These are phyloP conservation scores for Pseudofabraea citricarpa DNA, from an alignment of 2,329 filamentous ascomycete species.

Conservation along the genomic window DNA sequence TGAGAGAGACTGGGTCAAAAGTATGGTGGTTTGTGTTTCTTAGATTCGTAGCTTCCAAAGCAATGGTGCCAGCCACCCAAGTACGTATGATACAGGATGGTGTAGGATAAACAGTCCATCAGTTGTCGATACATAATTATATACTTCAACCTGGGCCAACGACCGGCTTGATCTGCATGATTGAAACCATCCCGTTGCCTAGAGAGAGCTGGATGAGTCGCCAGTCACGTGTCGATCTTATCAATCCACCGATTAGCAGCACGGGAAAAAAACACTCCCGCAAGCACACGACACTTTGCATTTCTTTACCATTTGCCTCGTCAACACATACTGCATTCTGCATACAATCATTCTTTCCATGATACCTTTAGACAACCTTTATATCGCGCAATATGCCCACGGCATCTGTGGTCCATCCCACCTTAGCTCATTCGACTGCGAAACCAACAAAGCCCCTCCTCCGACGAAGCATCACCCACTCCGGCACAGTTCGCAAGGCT, in stretches of 20 bases:
- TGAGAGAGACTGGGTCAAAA: slow-evolving; percentile 24
- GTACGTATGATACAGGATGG: slow-evolving; percentile 17
- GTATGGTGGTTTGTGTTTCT: slow-evolving; percentile 19
- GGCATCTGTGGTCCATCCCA: slow-evolving; percentile 16
- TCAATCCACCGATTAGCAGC: too few species aligned
- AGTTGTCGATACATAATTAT: slow-evolving; percentile 17
- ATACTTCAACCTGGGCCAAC: too few species aligned
- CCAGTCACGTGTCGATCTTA: neutral
- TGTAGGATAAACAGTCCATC: slow-evolving; percentile 27
- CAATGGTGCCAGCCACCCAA: too few species aligned
- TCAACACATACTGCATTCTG: too few species aligned
- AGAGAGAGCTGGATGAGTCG: too few species aligned
- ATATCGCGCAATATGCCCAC: neutral
- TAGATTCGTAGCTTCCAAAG: slow-evolving; percentile 27
- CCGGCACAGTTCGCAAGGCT: slow-evolving; percentile 21
- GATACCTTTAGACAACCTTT: slow-evolving; percentile 7
- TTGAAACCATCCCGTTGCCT: too few species aligned
- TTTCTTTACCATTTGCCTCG: too few species aligned
- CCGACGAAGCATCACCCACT: slow-evolving; percentile 19
- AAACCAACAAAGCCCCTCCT: slow-evolving; percentile 25
- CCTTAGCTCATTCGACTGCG: slow-evolving; percentile 6
- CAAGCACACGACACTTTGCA: slow-evolving; percentile 6
- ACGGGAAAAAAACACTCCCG: neutral
- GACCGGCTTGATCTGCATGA: too few species aligned
- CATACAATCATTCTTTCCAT: too few species aligned